Base-by-base conservation (phyloP, 2,329 filamentous ascomycete species). In the Podosphaera leucotricha region DNA sequence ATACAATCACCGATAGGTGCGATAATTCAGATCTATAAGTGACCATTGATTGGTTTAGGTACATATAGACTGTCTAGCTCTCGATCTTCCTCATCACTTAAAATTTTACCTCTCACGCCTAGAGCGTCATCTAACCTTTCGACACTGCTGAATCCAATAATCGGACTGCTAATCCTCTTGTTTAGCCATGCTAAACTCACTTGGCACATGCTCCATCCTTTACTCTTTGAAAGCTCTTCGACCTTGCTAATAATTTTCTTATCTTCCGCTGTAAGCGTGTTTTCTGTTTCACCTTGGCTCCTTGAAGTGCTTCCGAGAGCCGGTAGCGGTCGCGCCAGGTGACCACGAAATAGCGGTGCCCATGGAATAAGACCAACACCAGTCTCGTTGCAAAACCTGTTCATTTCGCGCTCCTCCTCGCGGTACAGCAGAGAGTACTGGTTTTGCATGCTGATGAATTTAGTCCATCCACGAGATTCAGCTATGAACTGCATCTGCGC, bases 371-470 rank as follows among this genome's bases (percentile, higher is more conserved):
- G 44, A 7, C 62, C 62, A 35, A 64, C 63, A 10, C 63, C 62
- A 3, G 61, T 64, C 41, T 57, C 57, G 38, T 62, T 58, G 50
- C 63, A 65, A 50, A 61, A 66, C 7, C 59, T 53, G 48, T 57
- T 60, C 61, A 62, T 63, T 51, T 64, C 61, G 22, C 59, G 53
- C 50, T 64, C 72, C 49, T 77, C 73, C 54, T 78, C 73, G 11
- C 72, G 62, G 54, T 73, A 72, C 2, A 67, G 49, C 3, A 69
- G 54, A 49, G 66, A 71, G 51, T 72, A 66, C 18, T 66, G 62
- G 48, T 71, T 70, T 53, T 73, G 68, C 70, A 74, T 72, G 40
- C 61, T 66, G 46, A 72, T 59, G 52, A 73, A 72, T 52, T 71
- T 67, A 1, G 65, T 67, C 69, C 67, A 73, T 30, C 65, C 64